These are phyloP conservation scores for Penicillium paneum DNA, from an alignment of 2,329 filamentous ascomycete genomes.

Conservation along the genomic window DNA sequence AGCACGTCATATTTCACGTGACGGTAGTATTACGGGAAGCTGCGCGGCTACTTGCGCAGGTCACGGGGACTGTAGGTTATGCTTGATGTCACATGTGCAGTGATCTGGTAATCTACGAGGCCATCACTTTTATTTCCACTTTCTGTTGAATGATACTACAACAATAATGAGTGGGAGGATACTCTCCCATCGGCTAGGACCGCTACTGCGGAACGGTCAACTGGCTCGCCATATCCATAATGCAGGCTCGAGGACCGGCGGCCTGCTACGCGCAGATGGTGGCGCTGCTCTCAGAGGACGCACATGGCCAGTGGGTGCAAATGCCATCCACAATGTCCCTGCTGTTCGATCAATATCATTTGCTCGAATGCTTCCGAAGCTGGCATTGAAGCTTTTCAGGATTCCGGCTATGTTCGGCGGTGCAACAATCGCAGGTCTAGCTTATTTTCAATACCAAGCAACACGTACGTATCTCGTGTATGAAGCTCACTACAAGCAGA, in stretches of 20 bases:
- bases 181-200: constrained; percentile 68
- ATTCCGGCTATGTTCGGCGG: constrained; percentile 90
- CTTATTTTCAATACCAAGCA: constrained; percentile 95
- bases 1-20: constrained; percentile 34
- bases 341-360: constrained; percentile 65
- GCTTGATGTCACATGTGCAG: constrained; percentile 22
- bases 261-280: constrained; percentile 65
- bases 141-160: constrained; percentile 37
- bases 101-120: constrained; percentile 10
- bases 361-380: constrained; percentile 69
- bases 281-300: constrained; percentile 60
- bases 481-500: not conserved
- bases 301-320: constrained; percentile 72
- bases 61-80: constrained; percentile 27
- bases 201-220: constrained; percentile 61
- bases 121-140: constrained; percentile 10
- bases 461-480: constrained; percentile 59
- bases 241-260: constrained; percentile 60
- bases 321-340: constrained; percentile 76
- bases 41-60: constrained; percentile 33
- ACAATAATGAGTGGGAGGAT: constrained; percentile 68
- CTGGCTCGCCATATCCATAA: constrained; percentile 63
- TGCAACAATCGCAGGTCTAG: constrained; percentile 77
- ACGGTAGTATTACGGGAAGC: constrained; percentile 27
- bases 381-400: constrained; percentile 84